Evolutionary conservation across 805 yeast genomes (phyloP), one percentile per base, ranked within the genome.

Genomic region (Spathaspora gorwiae): DNA sequence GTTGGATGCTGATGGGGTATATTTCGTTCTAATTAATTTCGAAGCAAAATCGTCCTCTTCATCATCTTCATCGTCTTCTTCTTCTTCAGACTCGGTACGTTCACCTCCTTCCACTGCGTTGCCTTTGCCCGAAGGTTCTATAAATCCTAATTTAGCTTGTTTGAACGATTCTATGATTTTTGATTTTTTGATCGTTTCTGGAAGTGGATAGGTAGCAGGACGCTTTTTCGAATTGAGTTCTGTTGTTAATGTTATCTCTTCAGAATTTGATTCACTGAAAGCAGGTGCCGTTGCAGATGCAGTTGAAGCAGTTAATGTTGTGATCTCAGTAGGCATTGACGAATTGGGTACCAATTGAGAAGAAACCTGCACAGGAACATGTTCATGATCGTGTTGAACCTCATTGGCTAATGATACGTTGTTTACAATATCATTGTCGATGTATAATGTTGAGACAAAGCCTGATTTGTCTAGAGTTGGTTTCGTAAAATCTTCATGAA

Each of bases 151-250:
- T 33, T 40, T 31, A 24, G 42, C 41, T 26, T 39, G 26, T 36
- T 45, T 11, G n/a, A 45, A 33, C 12, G n/a, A 32, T 39, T 48
- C 46, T 15, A 45, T 12, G 10, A 45, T 45, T 24, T 46, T 45
- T 4, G 51, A 43, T 37, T 44, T 40, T 32, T 48, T 48, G 10
- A 44, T 40, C 14, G 9, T 33, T 19, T 9, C 36, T 29, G 24
- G 27, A 7, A 26, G 13, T 32, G 13, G 35, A 13, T 32, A 12
- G 13, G 35, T 5, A 32, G n/a, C 13, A 10, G 37, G 37, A 35
- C 37, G 10, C 13, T 10, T 10, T 10, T 35, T 12, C 10, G 37
- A 35, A 35, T 8, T 10, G 2, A 29, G 32, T 29, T 11, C 12
- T 29, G 12, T 3, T 29, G 9, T 29, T 9, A 11, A 29, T 9